Conservation (phyloP, 345 rosid species). For the Brassica juncea region DNA sequence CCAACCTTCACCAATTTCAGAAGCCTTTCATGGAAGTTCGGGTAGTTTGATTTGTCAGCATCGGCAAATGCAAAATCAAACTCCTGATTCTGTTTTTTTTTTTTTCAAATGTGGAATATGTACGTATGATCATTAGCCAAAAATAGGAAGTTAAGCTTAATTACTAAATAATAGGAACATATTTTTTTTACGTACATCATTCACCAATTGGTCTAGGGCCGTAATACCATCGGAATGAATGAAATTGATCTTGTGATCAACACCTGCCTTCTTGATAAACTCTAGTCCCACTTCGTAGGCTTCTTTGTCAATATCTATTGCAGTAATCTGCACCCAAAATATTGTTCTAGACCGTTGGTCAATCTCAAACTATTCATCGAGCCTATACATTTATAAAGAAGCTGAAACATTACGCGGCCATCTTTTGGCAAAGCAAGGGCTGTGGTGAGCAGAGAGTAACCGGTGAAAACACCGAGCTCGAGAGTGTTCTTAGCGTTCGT, state of each 20-base stretch:
- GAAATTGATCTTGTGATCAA: constrained; percentile 1
- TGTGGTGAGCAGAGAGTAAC: constrained; percentile 61
- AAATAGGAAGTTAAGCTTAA: background rate
- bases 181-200: background rate
- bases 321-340: background rate
- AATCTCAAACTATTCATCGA: background rate
- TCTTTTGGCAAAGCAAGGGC: constrained; percentile 62
- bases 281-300: constrained; percentile 1
- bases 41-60: constrained; percentile 46
- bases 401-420: constrained; percentile 43
- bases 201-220: background rate
- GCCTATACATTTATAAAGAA: background rate
- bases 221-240: background rate
- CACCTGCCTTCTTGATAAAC: constrained; percentile 1
- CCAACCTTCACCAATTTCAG: constrained; percentile 55
- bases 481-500: constrained; percentile 59
- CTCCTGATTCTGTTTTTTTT: constrained; percentile 23
- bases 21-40: constrained; percentile 44
- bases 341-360: background rate
- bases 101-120: background rate
- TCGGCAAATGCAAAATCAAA: constrained; percentile 63
- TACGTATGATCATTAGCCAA: background rate
- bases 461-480: constrained; percentile 73
- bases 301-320: background rate
- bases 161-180: constrained; percentile 17